Base-by-base conservation (phyloP, 768 basidiomycete species). In the Trametes cubensis region DNA sequence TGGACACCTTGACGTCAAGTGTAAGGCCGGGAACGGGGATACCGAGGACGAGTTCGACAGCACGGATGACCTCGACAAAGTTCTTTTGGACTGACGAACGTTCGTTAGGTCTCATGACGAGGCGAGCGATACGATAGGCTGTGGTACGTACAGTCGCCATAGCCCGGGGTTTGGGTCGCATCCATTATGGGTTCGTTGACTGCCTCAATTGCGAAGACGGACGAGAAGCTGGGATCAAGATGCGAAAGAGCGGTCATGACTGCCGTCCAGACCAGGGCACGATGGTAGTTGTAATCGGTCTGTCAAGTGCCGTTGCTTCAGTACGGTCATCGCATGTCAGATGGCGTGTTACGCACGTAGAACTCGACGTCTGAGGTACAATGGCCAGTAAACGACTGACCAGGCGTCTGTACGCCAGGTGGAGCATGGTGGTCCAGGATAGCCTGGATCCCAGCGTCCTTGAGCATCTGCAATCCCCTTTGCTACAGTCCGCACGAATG, bases 141-240 rank as follows among this genome's bases (percentile, higher is more conserved):
- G 17, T 23, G 15, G 38, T 38, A 69, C 85, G 56, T 70, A 91
- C 90, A 93, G 44, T 80, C 77, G 23, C 89, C 90, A 47, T 88
- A 85, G 28, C 79, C 83, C 0, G 91, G 90, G 1, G 91, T 92
- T 63, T 79, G 72, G 18, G 58, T 69, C 8, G 89, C 88, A 67
- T 93, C 75, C 87, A 85, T 88, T 67, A 90, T 84, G 0, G 88
- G 88, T 60, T 93, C 91, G 63, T 93, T 93, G 26, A 88, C 78
- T 1, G 91, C 91, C 66, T 93, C 82, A 30, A 93, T 87, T 1
- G 87, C 77, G 45, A 87, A 85, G 18, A 88, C 89, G 34, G 77
- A 83, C 18, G 66, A 74, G 68, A 93, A 93, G 42, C 77, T 75
- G 6, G 89, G 80, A 69, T 92, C 86, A 38, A 88, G 73, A 66